Percentiles rank a stretch among this genome's conserved stretches.
phyloP scores from a whole-genome alignment of 164 flowering plant species.

The Annona cherimola region DNA sequence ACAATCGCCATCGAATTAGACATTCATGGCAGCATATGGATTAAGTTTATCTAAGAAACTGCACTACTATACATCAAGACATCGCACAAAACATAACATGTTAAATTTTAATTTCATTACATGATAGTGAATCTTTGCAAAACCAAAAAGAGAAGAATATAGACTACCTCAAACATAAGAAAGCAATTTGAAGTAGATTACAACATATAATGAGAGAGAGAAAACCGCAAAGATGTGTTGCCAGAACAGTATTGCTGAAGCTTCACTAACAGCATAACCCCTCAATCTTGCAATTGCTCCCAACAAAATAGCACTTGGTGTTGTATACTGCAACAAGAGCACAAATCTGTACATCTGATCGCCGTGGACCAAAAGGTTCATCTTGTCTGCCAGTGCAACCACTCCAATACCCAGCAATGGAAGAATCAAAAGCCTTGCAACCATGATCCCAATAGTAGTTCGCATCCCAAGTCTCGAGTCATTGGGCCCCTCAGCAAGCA shows the following conservation, averaged over 20 bases:
- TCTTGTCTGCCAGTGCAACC: slow-evolving; percentile 47
- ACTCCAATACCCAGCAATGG: slow-evolving; percentile 75
- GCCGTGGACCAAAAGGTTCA: slow-evolving; percentile 35
- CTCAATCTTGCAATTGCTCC: slow-evolving; percentile 95
- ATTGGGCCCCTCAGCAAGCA: slow-evolving; percentile 66
- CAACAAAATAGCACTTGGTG: slow-evolving; percentile 81
- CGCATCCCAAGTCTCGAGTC: slow-evolving; percentile 51
- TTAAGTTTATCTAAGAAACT: background rate
- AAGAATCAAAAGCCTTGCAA: slow-evolving; percentile 72
- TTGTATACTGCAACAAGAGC: slow-evolving; percentile 73
- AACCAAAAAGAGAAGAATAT: background rate
- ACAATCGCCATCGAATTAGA: background rate
- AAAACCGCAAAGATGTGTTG: slow-evolving; percentile 72
- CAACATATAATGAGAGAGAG: slow-evolving; percentile 58
- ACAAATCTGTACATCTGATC: slow-evolving; percentile 76
- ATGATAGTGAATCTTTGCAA: background rate
- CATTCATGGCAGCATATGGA: background rate
- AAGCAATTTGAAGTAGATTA: slow-evolving; percentile 60
- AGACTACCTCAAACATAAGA: slow-evolving; percentile 28
- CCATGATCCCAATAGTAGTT: slow-evolving; percentile 52
- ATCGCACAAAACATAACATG: background rate
- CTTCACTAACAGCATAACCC: slow-evolving; percentile 85
- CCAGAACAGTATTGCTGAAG: slow-evolving; percentile 92
- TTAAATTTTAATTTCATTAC: background rate
- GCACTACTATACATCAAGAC: background rate